Conservation (phyloP, 345 rosid genomes). For the Rhodamnia argentea region DNA sequence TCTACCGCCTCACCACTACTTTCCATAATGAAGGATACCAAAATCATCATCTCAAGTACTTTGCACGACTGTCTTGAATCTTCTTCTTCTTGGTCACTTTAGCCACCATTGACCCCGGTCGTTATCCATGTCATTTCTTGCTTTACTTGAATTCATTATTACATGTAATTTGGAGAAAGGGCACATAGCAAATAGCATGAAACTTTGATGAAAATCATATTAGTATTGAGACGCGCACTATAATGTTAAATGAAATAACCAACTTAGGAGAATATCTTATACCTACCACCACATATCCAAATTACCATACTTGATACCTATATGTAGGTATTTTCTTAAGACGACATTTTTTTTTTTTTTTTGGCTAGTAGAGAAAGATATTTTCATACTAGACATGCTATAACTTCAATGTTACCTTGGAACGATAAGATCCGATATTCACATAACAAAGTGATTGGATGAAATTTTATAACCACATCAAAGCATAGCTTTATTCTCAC, state of each 20-base stretch:
- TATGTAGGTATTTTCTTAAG: background rate
- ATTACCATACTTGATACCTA: background rate
- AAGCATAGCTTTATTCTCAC: too few species aligned
- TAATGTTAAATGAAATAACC: background rate
- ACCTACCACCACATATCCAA: background rate
- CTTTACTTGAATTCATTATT: background rate
- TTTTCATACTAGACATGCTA: accelerated
- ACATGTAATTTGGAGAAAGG: background rate
- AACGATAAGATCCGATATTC: background rate
- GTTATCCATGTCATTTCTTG: background rate
- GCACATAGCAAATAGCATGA: background rate
- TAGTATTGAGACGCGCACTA: background rate
- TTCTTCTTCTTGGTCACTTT: background rate
- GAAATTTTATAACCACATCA: background rate
- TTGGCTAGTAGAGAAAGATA: background rate
- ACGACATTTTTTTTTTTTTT: background rate
- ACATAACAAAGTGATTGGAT: background rate
- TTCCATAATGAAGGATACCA: background rate
- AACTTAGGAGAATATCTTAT: background rate
- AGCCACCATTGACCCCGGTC: background rate
- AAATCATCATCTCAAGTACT: background rate
- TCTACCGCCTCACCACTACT: background rate
- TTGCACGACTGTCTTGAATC: background rate
- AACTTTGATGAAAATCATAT: background rate
- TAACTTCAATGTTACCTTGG: background rate